Base-by-base conservation (phyloP, 2,329 filamentous ascomycete species). In the Botrytis paeoniae region DNA sequence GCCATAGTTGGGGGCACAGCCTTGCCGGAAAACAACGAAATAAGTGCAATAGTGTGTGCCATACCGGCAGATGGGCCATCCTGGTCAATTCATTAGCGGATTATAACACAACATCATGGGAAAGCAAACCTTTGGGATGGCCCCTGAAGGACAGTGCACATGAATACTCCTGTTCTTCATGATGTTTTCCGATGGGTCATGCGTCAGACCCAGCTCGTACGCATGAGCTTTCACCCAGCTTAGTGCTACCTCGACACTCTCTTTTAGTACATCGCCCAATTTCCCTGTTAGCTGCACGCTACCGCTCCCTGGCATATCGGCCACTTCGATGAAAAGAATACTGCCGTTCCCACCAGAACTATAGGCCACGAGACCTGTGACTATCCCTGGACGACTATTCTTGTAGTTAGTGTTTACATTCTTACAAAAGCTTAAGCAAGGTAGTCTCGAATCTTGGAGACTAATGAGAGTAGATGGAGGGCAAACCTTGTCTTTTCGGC, bases 211-310 rank as follows among this genome's bases (percentile, higher is more conserved):
- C 20, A 99, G 87, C 80, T 97, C 93, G 79, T 92, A 98, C 4
- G 95, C 95, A 81, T 99, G 95, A 6, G 94, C 93, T 83, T 98
- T 98, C 69, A 99, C 96, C 96, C 96, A 99, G 25, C 92, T 95
- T 48, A 98, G 87, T 18, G 96, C 96, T 32, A 99, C 96, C 82
- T 98, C 95, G 60, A 98, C 96, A 75, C 92, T 95, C 83, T 99
- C 96, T 83, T 98, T 98, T 74, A 99, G 89, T 43, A 99, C 96
- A 78, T 98, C 95, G 76, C 96, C 96, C 10, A 99, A 89, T 82
- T 97, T 98, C 75, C 96, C 96, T 1, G 96, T 99, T 39, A 99
- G 89, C 83, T 98, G 96, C 51, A 99, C 94, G 70, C 92, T 91
- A 48, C 96, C 96, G 73, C 89, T 91, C 61, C 96, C 96, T 0